Conservation (phyloP, 208 protist genomes). For the Herpetomonas tarakana region DNA sequence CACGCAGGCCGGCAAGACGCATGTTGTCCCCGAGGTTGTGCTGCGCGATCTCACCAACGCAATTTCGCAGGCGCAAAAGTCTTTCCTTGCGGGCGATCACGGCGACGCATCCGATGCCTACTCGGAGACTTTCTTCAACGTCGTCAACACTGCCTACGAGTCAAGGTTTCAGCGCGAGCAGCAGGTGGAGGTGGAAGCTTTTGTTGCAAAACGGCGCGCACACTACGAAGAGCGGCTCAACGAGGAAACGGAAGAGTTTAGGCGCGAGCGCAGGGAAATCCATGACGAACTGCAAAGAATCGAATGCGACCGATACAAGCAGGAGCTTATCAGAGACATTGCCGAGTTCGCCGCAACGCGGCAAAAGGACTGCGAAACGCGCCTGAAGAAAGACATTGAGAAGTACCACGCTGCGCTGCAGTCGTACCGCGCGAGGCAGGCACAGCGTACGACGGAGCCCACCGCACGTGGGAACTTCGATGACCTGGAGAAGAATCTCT, state of each 20-base stretch:
- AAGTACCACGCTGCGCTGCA: conserved; percentile 38
- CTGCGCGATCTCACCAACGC: conserved; percentile 5
- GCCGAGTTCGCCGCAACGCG: conserved; percentile 28
- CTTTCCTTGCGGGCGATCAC: conserved; percentile 19
- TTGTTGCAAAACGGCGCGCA: conserved; percentile 21
- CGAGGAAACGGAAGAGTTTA: conserved; percentile 51
- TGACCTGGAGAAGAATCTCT: conserved; percentile 20
- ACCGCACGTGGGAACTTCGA: neutral
- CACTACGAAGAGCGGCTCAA: conserved; percentile 35
- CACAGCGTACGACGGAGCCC: conserved; percentile 4
- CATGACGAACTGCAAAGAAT: conserved; percentile 42
- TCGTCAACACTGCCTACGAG: conserved; percentile 33
- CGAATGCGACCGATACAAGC: conserved; percentile 33
- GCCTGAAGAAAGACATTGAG: conserved; percentile 27
- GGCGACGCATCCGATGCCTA: conserved; percentile 12
- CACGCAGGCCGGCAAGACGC: neutral
- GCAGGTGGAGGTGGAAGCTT: conserved; percentile 27
- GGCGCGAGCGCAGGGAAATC: conserved; percentile 34
- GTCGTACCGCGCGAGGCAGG: conserved; percentile 17
- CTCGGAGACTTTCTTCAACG: conserved; percentile 30
- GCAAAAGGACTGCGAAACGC: conserved; percentile 31
- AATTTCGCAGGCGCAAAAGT: conserved; percentile 16
- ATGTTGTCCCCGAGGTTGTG: neutral
- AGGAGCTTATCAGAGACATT: conserved; percentile 31
- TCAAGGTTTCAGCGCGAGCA: conserved; percentile 29